Base-by-base conservation (phyloP, 2,329 filamentous ascomycete species). In the Mycosphaerelloides madeirae region DNA sequence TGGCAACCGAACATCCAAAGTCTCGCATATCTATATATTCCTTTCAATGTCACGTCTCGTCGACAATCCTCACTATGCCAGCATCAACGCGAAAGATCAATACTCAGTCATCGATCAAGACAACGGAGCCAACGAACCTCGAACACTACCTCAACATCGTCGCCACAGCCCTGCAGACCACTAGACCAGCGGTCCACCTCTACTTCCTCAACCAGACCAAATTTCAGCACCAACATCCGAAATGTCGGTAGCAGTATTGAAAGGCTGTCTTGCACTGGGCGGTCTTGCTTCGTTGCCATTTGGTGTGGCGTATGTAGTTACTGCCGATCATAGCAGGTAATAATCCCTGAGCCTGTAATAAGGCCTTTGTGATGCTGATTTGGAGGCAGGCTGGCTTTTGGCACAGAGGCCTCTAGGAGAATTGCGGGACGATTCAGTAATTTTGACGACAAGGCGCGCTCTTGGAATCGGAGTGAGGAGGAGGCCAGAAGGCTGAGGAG, bases 171-270 rank as follows among this genome's bases (percentile, higher is more conserved):
- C 29, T 40, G 29, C 25, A 31, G 19, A 40, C 38, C 2, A 28
- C 31, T 3, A 40, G 31, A 40, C 38, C 38, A n/a, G 38, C 38
- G 3, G 38, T 40, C 2, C 38, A 40, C 31, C 18, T 40, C 7
- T 40, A 40, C 28, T 40, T 40, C 29, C 3, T 40, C 38, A 40
- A 40, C 16, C 29, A 39, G 15, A 29, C 15, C 28, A 29, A 22
- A 28, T 6, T 32, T 12, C 13, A 22, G 9, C 28, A 40, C 28
- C 28, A 31, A n/a, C n/a, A 39, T 4, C 37, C 6, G 11, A 40
- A 32, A 40, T 40, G 38, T 40, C 38, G 5, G 25, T 16, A 31
- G 19, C 19, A 14, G 13, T n/a, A n/a, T 12, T 38, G 6, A 40
- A 40, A 40, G 28, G 28, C 4, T 15, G 28, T 28, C 9, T 22